Conservation (phyloP, 2,329 filamentous ascomycete species). For the Fusarium mundagurra region DNA sequence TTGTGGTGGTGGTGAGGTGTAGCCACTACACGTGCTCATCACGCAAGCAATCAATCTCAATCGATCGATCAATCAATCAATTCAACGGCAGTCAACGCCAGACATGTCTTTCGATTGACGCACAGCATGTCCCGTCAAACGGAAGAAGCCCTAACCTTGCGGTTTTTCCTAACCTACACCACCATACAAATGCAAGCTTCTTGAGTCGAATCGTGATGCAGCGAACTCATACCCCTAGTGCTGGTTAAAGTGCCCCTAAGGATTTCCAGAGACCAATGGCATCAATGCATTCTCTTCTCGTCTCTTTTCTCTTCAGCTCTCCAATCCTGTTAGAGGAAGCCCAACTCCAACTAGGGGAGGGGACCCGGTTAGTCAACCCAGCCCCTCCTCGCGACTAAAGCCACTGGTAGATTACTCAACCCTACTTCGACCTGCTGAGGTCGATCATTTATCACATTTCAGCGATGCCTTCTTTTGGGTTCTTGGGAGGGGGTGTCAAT, state of each 20-base stretch:
- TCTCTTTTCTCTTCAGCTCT: slow-evolving; percentile 28
- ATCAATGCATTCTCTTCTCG: slow-evolving; percentile 12
- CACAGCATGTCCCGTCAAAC: slow-evolving; percentile 18
- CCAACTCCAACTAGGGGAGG: slow-evolving; percentile 22
- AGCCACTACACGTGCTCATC: slow-evolving; percentile 18
- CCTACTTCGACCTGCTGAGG: slow-evolving; percentile 9
- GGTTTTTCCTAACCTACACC: neutral
- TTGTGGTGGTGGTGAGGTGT: slow-evolving; percentile 13
- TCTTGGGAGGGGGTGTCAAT: slow-evolving; percentile 1
- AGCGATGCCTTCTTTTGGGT: neutral
- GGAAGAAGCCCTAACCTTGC: slow-evolving; percentile 1
- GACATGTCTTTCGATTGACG: slow-evolving; percentile 19
- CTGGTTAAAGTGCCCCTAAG: slow-evolving; percentile 4
- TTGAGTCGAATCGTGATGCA: slow-evolving; percentile 13
- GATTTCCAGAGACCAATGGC: slow-evolving; percentile 14
- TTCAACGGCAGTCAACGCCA: slow-evolving; percentile 19
- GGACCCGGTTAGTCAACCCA: slow-evolving; percentile 2
- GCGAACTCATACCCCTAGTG: slow-evolving; percentile 7
- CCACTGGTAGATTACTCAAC: slow-evolving; percentile 16
- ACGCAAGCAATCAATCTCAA: slow-evolving; percentile 15
- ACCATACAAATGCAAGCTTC: neutral
- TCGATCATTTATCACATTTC: slow-evolving; percentile 33
- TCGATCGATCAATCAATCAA: slow-evolving; percentile 15
- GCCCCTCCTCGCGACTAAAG: slow-evolving; percentile 12
- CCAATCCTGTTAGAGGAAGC: slow-evolving; percentile 5